phyloP scores from a whole-genome alignment of 768 basidiomycete species.

The Artomyces pyxidatus region DNA sequence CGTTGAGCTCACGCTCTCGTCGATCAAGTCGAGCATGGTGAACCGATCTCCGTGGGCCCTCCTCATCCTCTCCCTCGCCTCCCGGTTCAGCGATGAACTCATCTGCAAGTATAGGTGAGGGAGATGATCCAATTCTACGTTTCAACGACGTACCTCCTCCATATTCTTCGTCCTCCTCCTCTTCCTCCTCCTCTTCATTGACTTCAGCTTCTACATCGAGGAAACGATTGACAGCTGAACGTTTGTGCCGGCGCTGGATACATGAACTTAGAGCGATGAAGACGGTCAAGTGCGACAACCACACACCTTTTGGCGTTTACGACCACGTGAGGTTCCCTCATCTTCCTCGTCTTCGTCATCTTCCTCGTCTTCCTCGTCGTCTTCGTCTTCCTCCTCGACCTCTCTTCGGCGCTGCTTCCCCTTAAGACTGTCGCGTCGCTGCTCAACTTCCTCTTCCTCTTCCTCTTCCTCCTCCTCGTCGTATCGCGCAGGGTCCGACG shows the following conservation, averaged over 20 bases:
- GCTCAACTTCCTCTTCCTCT: constrained; percentile 26
- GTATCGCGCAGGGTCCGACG: constrained; percentile 20
- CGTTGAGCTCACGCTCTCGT: constrained; percentile 63
- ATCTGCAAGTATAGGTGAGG: constrained; percentile 30
- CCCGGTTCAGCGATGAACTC: constrained; percentile 61
- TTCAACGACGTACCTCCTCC: constrained; percentile 31
- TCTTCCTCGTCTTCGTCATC: constrained; percentile 31
- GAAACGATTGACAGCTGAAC: constrained; percentile 66
- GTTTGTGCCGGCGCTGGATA: constrained; percentile 56
- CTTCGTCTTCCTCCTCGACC: constrained; percentile 34
- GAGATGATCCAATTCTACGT: not conserved
- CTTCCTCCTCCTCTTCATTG: constrained; percentile 94
- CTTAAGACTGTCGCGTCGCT: constrained; percentile 20
- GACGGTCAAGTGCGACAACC: not conserved
- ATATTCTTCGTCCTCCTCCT: constrained; percentile 77
- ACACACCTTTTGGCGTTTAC: constrained; percentile 56
- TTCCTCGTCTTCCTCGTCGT: constrained; percentile 31
- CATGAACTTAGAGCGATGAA: constrained; percentile 4
- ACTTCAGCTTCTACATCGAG: constrained; percentile 95
- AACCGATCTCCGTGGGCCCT: constrained; percentile 36
- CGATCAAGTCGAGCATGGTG: constrained; percentile 67
- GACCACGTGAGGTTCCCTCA: constrained; percentile 36
- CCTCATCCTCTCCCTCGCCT: constrained; percentile 60
- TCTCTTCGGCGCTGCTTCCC: constrained; percentile 33
- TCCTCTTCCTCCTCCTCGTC: constrained; percentile 23